Evolutionary conservation across 2,329 filamentous ascomycete species (phyloP).

Genomic region (Metarhizium rileyi): DNA sequence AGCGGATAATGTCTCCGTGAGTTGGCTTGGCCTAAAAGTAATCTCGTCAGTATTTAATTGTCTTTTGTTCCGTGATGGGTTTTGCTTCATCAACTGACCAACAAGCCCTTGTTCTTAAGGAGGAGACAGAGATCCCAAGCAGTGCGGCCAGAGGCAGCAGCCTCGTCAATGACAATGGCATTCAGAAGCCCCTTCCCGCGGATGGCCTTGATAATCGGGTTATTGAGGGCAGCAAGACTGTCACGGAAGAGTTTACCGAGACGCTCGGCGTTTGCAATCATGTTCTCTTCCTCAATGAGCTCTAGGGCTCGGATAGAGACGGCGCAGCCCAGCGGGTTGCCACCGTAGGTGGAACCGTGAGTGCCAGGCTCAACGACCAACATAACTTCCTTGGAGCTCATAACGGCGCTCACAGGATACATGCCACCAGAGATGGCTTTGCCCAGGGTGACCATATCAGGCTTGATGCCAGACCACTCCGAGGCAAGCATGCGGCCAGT

Average conservation of each 20-base stretch:
- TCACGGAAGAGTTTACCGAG: conserved; percentile 78
- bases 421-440: conserved; percentile 98
- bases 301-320: conserved; percentile 93
- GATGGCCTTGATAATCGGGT: conserved; percentile 70
- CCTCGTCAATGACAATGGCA: conserved; percentile 91
- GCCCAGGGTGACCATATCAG: conserved; percentile 86
- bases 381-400: conserved; percentile 86
- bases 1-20: conserved; percentile 95
- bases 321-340: conserved; percentile 90
- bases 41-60: neutral
- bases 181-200: conserved; percentile 92
- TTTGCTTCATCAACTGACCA: conserved; percentile 49
- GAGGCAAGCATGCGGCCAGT: conserved; percentile 91
- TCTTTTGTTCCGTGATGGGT: too few relatives aligned
- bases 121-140: conserved; percentile 96
- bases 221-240: conserved; percentile 64
- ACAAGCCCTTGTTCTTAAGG: conserved; percentile 86
- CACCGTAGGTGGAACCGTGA: conserved; percentile 96
- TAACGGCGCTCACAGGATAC: conserved; percentile 95
- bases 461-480: conserved; percentile 91
- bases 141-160: conserved; percentile 70
- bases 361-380: conserved; percentile 92
- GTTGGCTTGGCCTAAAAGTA: conserved; percentile 79
- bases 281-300: conserved; percentile 82
- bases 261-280: conserved; percentile 72